Evolutionary conservation across 768 basidiomycete species (phyloP).

Genomic region (Amanita rubescens): DNA sequence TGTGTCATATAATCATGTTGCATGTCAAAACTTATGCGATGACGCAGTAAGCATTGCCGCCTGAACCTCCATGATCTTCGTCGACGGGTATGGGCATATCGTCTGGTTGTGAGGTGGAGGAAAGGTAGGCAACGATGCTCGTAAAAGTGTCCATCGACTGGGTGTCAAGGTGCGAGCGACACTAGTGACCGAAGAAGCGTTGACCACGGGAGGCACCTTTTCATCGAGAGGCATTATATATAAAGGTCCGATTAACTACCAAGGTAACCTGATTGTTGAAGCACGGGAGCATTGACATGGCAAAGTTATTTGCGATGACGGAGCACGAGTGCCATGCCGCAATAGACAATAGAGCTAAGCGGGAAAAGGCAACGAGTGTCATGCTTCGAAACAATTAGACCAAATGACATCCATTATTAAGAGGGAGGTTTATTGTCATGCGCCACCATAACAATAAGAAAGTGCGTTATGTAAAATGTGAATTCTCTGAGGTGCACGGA

Average conservation of each 20-base stretch:
- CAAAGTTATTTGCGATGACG: too few relatives aligned
- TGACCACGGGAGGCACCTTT: neutral
- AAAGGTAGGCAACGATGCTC: constrained; percentile 11
- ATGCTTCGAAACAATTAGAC: neutral
- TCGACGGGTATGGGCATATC: constrained; percentile 14
- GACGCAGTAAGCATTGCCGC: constrained; percentile 7
- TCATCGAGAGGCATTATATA: too few relatives aligned
- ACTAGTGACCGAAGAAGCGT: neutral
- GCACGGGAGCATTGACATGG: too few relatives aligned
- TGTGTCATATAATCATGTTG: neutral
- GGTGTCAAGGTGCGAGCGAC: neutral
- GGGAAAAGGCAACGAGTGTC: neutral
- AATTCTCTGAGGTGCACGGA: neutral
- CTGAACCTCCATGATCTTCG: constrained; percentile 3
- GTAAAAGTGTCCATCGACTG: constrained; percentile 19
- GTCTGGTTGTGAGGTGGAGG: constrained; percentile 9
- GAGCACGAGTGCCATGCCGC: too few relatives aligned
- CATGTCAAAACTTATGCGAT: constrained; percentile 8
- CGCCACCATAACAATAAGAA: too few relatives aligned
- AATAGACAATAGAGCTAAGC: neutral
- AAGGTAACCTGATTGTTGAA: too few relatives aligned
- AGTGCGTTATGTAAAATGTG: neutral
- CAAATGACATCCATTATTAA: too few relatives aligned
- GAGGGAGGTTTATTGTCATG: too few relatives aligned
- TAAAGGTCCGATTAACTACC: too few relatives aligned